Evolutionary conservation across 2,329 filamentous ascomycete genomes (phyloP).

Genomic region (Monosporascus sp.): DNA sequence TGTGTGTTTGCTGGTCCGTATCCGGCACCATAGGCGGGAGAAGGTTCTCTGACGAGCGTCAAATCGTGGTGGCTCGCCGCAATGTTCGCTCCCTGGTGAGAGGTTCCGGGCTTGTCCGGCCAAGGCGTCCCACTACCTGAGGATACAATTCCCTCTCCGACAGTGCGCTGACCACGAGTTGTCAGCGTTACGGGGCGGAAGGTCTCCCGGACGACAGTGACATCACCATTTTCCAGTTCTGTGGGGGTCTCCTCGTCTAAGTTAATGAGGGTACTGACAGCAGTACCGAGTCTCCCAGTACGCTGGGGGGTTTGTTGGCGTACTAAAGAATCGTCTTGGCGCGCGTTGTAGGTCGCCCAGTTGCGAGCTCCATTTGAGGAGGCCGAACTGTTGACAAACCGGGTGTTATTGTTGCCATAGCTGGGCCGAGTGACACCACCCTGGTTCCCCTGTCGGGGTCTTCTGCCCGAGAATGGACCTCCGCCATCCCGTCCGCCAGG

Average conservation of each 20-base stretch:
- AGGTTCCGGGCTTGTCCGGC: slow-evolving; percentile 1
- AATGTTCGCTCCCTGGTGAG: background rate
- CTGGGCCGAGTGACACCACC: too few species aligned
- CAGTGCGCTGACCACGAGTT: slow-evolving; percentile 11
- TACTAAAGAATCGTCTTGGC: background rate
- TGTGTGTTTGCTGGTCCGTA: too few species aligned
- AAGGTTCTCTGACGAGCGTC: too few species aligned
- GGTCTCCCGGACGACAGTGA: slow-evolving; percentile 11
- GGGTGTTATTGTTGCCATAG: too few species aligned
- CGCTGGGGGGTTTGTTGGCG: background rate
- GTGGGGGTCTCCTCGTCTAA: background rate
- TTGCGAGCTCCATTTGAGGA: background rate
- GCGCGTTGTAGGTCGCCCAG: background rate
- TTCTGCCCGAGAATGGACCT: too few species aligned
- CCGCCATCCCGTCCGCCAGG: too few species aligned
- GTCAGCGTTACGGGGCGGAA: slow-evolving; percentile 18
- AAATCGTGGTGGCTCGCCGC: too few species aligned
- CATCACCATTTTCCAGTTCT: background rate
- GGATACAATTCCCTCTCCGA: slow-evolving; percentile 9
- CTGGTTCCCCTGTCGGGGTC: too few species aligned
- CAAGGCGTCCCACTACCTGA: slow-evolving; percentile 4
- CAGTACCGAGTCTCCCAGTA: too few species aligned
- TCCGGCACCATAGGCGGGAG: too few species aligned
- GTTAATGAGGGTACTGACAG: background rate
- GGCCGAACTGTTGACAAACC: background rate